A percentile compares a stretch with the other conserved stretches of the same genome.
These are phyloP conservation scores for Ensete glaucum DNA, from an alignment of 176 grass and related monocot genomes.

Conservation along the genomic window DNA sequence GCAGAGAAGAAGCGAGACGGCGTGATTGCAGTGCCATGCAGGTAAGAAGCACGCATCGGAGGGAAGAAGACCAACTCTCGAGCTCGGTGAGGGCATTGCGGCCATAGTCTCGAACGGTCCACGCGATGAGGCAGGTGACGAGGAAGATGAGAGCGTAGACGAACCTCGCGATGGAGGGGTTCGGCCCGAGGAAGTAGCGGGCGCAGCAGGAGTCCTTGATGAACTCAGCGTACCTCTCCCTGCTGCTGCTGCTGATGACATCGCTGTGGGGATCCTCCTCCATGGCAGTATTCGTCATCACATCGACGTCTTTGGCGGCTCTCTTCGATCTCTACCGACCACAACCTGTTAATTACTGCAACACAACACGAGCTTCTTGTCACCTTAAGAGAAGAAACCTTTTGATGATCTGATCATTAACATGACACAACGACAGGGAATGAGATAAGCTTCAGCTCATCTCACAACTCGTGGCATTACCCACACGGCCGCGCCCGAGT, in stretches of 20 bases:
- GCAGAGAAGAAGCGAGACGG: constrained; percentile 5
- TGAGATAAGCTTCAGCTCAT: too few relatives aligned
- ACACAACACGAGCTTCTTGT: too few relatives aligned
- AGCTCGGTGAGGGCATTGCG: constrained; percentile 54
- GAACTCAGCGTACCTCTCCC: constrained; percentile 31
- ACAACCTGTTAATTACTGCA: too few relatives aligned
- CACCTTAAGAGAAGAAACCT: too few relatives aligned
- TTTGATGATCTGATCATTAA: too few relatives aligned
- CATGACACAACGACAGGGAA: too few relatives aligned
- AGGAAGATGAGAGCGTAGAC: constrained; percentile 89
- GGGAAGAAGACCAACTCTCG: constrained; percentile 20
- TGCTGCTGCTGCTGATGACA: constrained; percentile 8
- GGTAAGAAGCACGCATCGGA: background rate
- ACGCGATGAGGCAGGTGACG: constrained; percentile 69
- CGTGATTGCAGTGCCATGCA: too few relatives aligned
- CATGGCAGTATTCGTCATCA: constrained; percentile 21
- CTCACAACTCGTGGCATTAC: too few relatives aligned
- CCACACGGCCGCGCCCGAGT: too few relatives aligned
- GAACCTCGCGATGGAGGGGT: constrained; percentile 73
- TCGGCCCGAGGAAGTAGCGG: constrained; percentile 37
- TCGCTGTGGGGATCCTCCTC: constrained; percentile 25
- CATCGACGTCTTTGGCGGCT: background rate
- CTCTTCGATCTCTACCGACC: too few relatives aligned
- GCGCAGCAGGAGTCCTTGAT: constrained; percentile 58
- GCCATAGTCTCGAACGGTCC: constrained; percentile 90